Evolutionary conservation across 495 filamentous ascomycete species (phyloP).

Genomic region (Penicillium nucicola): DNA sequence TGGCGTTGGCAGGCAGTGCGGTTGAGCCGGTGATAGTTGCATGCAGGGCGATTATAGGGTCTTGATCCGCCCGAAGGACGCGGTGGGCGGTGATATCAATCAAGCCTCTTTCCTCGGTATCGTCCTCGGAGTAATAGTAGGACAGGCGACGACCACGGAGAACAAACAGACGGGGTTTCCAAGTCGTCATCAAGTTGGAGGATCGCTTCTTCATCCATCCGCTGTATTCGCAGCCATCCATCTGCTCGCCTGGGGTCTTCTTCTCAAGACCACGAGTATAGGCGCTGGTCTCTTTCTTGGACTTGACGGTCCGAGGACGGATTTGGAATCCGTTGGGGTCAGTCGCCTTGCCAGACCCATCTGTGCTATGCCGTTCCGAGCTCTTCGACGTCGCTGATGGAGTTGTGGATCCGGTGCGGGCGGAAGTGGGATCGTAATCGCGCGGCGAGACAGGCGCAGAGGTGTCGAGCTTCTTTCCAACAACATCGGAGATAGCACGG

Average conservation of each 20-base stretch:
- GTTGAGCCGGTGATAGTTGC: constrained; percentile 87
- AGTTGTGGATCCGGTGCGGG: constrained; percentile 79
- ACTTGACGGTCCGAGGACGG: constrained; percentile 54
- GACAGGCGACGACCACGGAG: constrained; percentile 85
- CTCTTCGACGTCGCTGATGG: constrained; percentile 76
- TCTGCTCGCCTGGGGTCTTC: constrained; percentile 78
- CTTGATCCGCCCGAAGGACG: constrained; percentile 91
- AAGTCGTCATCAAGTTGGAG: constrained; percentile 90
- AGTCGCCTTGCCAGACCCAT: constrained; percentile 58
- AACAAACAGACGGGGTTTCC: constrained; percentile 94
- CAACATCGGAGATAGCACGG: constrained; percentile 76
- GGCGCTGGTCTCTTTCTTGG: constrained; percentile 92
- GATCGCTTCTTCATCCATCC: constrained; percentile 99
- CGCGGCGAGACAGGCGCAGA: constrained; percentile 54
- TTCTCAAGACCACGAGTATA: constrained; percentile 85
- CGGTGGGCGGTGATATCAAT: constrained; percentile 98
- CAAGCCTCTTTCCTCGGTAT: constrained; percentile 86
- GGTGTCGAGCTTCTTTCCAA: constrained; percentile 31
- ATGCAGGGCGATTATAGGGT: constrained; percentile 83
- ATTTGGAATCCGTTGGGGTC: constrained; percentile 51
- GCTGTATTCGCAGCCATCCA: constrained; percentile 83
- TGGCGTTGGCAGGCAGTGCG: constrained; percentile 63
- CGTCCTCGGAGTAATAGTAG: constrained; percentile 93
- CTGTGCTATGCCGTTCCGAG: constrained; percentile 69
- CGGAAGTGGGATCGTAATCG: constrained; percentile 67